phyloP scores from a whole-genome alignment of 805 yeast genomes.

The Wickerhamomyces xylosicus region DNA sequence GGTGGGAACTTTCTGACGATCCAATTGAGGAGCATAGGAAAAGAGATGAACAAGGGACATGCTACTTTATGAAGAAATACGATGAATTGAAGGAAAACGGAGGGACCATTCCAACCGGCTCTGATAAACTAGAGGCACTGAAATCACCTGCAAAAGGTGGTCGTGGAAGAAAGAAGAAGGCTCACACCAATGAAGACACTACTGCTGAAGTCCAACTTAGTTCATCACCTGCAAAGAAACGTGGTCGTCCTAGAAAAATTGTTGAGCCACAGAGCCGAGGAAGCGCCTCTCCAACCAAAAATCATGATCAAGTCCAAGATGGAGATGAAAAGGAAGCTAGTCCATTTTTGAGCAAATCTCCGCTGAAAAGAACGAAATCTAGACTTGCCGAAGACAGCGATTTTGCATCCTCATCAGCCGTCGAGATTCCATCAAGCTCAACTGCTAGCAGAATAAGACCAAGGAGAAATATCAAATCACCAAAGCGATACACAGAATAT shows the following conservation, averaged over 20 bases:
- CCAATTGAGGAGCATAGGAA: slow-evolving; percentile 50
- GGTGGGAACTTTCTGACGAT: slow-evolving; percentile 62
- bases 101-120: background rate
- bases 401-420: background rate
- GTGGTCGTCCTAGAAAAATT: background rate
- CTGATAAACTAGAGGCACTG: too few species aligned
- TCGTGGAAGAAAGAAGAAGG: too few species aligned
- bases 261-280: background rate
- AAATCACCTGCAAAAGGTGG: too few species aligned
- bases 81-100: background rate
- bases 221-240: background rate
- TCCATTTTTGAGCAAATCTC: too few species aligned
- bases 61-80: slow-evolving; percentile 23
- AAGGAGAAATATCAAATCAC: background rate
- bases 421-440: background rate
- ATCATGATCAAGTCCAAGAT: slow-evolving; percentile 1
- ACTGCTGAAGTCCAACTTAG: slow-evolving; percentile 1
- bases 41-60: slow-evolving; percentile 24
- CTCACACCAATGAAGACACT: too few species aligned
- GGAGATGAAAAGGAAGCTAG: slow-evolving; percentile 1
- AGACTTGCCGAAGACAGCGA: too few species aligned
- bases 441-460: background rate
- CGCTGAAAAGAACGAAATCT: too few species aligned
- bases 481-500: background rate
- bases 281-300: slow-evolving; percentile 1